phyloP scores from a whole-genome alignment of 805 yeast species.

The Candida manassasensis region DNA sequence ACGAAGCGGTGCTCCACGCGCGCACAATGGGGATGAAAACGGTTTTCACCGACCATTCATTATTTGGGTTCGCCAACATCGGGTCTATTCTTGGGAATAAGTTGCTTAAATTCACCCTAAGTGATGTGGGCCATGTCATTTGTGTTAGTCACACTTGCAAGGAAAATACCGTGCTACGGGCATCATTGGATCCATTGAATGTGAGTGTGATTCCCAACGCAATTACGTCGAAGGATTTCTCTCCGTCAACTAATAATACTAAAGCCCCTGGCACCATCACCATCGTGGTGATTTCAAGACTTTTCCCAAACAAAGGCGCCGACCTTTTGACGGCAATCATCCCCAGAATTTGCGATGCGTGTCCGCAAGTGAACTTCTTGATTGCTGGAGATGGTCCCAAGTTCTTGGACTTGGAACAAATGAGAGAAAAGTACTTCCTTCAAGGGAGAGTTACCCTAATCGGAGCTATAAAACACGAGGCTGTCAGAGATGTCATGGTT shows the following conservation, averaged over 20 bases:
- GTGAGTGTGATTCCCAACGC: conserved; percentile 97
- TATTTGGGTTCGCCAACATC: conserved; percentile 88
- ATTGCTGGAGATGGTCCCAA: conserved; percentile 98
- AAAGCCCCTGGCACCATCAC: conserved; percentile 44
- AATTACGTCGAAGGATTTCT: conserved; percentile 76
- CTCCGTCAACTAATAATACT: conserved; percentile 11
- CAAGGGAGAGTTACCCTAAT: conserved; percentile 84
- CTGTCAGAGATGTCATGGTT: conserved; percentile 88
- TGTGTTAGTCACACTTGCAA: conserved; percentile 96
- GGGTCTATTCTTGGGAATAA: conserved; percentile 84
- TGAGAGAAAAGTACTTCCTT: conserved; percentile 79
- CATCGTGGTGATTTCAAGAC: conserved; percentile 83
- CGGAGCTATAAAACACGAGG: conserved; percentile 88
- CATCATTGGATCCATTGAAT: conserved; percentile 67
- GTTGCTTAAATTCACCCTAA: conserved; percentile 72
- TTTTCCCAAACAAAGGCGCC: conserved; percentile 95
- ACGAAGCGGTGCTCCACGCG: conserved; percentile 89
- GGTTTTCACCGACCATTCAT: conserved; percentile 91
- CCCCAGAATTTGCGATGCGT: conserved; percentile 69
- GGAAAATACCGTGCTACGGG: conserved; percentile 89
- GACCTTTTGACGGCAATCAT: conserved; percentile 80
- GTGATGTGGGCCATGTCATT: conserved; percentile 88
- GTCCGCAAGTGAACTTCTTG: conserved; percentile 65
- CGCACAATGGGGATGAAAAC: conserved; percentile 89
- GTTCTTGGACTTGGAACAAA: conserved; percentile 88